Evolutionary conservation across 108 stramenopile species (phyloP).

Genomic region (Licmophora abbreviata): DNA sequence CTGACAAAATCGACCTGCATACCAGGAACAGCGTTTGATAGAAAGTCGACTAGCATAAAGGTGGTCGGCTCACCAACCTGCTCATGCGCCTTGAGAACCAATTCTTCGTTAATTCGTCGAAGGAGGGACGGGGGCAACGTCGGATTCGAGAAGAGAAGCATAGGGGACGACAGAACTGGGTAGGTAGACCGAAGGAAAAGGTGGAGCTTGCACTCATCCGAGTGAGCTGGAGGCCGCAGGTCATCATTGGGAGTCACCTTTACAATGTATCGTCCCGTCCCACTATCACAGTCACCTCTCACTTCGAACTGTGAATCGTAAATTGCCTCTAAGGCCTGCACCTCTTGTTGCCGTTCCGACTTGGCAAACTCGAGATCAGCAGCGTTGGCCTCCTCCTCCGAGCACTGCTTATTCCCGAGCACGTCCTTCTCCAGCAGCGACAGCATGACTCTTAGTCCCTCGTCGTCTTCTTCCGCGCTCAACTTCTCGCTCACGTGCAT

Average conservation of each 20-base stretch:
- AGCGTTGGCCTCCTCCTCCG: conserved; percentile 1
- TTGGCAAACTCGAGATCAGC: conserved; percentile 28
- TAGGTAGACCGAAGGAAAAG: conserved; percentile 41
- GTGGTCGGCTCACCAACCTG: conserved; percentile 35
- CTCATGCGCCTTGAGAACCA: conserved; percentile 27
- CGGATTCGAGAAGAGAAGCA: conserved; percentile 44
- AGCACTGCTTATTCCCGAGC: conserved; percentile 8
- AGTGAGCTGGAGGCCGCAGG: conserved; percentile 29
- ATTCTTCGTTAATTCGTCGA: conserved; percentile 32
- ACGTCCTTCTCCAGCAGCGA: conserved; percentile 4
- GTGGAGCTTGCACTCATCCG: conserved; percentile 45
- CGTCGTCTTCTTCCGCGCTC: conserved; percentile 6
- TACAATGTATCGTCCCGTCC: conserved; percentile 22
- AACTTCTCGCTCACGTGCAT: not conserved
- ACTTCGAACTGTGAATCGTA: conserved; percentile 49
- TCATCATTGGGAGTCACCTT: conserved; percentile 18
- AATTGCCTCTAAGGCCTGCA: conserved; percentile 54
- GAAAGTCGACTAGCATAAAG: conserved; percentile 38
- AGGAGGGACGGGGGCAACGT: conserved; percentile 50
- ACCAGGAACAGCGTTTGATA: conserved; percentile 25
- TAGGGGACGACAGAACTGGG: conserved; percentile 35
- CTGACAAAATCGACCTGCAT: conserved; percentile 37
- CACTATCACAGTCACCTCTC: not conserved
- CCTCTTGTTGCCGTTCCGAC: conserved; percentile 54
- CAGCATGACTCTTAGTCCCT: conserved; percentile 5